Base-by-base conservation (phyloP, 192 early-diverging fungal genomes). In the Rhizophagus prolifer region DNA sequence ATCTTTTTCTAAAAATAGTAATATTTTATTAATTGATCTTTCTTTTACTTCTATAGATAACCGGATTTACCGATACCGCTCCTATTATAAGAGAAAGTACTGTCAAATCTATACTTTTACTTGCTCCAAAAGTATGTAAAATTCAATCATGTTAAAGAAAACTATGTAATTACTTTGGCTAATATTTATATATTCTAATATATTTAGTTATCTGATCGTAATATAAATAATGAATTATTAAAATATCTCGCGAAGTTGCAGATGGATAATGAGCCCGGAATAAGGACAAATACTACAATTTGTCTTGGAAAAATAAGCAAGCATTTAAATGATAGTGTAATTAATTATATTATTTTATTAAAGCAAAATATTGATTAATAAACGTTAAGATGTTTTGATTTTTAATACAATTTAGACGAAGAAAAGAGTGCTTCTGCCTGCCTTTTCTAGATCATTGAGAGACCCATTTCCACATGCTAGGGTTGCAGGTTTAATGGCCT, bases 211-310 rank as follows among this genome's bases (percentile, higher is more conserved):
- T 91, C 79, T 58, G 93, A 94, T 34, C 79, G 86, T 28, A 88
- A 88, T 47, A 88, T 93, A 80, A 96, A 97, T 81, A 91, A 92
- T 77, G 95, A 97, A 63, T 80, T 97, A 2, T 74, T 99, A 34
- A 81, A 91, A 74, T 93, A 95, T 75, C 86, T 98, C 10, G 95
- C 94, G n/a, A 95, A 95, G 58, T 82, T 95, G 34, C 93, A 97
- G 62, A 88, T 87, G 36, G 97, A 99, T 81, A 87, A 91, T 26
- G 96, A 98, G 75, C 95, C 97, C 2, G 96, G 96, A 2, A 99
- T 99, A 78, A 87, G 97, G 34, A 97, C 97, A 9, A 99, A 99
- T 81, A 92, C 96, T 21, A 94, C 95, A 19, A 94, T 99, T 54
- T 98, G 96, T 77, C 80, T 99, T 19, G 96, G 95, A n/a, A 97